Conservation (phyloP, 2,329 filamentous ascomycete species). For the Venturia carpophila region DNA sequence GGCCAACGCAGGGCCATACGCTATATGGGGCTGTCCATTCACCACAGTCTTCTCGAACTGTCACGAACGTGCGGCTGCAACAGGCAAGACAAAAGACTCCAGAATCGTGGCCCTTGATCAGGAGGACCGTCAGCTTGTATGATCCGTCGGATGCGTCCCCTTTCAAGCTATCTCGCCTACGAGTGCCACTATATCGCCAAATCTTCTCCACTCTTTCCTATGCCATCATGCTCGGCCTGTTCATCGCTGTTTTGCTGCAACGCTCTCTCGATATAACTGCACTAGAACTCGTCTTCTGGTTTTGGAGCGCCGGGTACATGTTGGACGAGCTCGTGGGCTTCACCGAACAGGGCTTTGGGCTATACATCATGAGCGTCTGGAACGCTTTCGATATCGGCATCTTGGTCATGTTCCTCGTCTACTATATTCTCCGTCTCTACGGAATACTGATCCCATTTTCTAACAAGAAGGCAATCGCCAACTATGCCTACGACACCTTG, state of each 20-base stretch:
- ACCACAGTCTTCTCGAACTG: conserved; percentile 3
- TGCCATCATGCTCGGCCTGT: conserved; percentile 74
- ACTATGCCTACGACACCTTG: conserved; percentile 87
- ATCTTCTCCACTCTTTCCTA: conserved; percentile 84
- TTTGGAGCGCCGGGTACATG: conserved; percentile 97
- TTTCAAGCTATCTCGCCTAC: conserved; percentile 82
- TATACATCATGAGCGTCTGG: conserved; percentile 98
- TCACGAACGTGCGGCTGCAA: conserved; percentile 6
- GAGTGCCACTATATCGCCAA: conserved; percentile 86
- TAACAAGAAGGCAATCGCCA: conserved; percentile 59
- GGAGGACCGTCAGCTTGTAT: conserved; percentile 78
- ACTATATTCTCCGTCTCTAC: conserved; percentile 84
- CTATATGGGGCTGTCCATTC: conserved; percentile 23
- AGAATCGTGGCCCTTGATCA: conserved; percentile 35
- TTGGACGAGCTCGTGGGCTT: conserved; percentile 92
- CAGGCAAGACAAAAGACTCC: conserved; percentile 15
- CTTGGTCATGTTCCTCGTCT: conserved; percentile 72
- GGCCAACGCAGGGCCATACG: conserved; percentile 25
- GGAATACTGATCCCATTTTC: conserved; percentile 75
- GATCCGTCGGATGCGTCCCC: conserved; percentile 83
- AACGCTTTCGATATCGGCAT: conserved; percentile 93
- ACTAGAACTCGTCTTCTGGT: conserved; percentile 87
- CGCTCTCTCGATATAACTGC: conserved; percentile 73
- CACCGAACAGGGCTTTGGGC: conserved; percentile 90
- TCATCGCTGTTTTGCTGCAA: conserved; percentile 70